Base-by-base conservation (phyloP, 1,284 basidiomycete genomes). In the Marasmius tenuissimus region DNA sequence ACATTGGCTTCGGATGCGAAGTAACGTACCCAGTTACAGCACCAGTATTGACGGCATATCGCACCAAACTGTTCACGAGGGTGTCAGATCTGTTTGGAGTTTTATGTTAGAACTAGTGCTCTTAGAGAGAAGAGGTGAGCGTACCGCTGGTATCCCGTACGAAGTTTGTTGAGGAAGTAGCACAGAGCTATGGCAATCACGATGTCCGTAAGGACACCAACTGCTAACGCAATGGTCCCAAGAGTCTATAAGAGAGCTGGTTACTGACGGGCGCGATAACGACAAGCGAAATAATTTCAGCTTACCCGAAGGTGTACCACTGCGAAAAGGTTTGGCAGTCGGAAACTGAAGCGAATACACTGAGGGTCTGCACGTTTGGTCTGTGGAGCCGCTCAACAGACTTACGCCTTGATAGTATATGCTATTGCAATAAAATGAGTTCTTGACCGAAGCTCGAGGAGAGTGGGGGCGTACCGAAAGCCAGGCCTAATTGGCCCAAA, bases 21-120 rank as follows among this genome's bases (percentile, higher is more conserved):
- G 52, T 18, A 16, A 58, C 70, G 55, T 70, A 86, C 86, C 83
- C 83, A 10, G 87, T 89, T 45, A 90, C 56, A 8, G 79, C 73
- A 16, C 88, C 85, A 0, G 85, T 87, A 65, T 85, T 86, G 60
- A 87, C 78, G 11, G 81, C 80, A 67, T 81, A 81, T 57, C 69
- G 69, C 40, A 75, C 74, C 14, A 82, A 68, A 51, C 71, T 80
- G 65, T 83, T 83, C 42, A 90, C 81, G 12, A 88, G 73, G 8
- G 83, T 83, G 70, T 88, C 82, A 48, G 84, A 81, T 50, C 87
- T 89, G 64, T 42, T 37, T 2, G 2, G 27, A 4, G 27, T 4
- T 4, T 27, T 27, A 27, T 27, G 27, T 27, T 4, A 27, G 27
- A 27, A 27, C 27, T 4, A 27, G 27, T 22, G 27, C 7, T 20